Evolutionary conservation across 306 rosid genomes (phyloP), one percentile per base, ranked within the genome.

Genomic region (Clitoria ternatea): DNA sequence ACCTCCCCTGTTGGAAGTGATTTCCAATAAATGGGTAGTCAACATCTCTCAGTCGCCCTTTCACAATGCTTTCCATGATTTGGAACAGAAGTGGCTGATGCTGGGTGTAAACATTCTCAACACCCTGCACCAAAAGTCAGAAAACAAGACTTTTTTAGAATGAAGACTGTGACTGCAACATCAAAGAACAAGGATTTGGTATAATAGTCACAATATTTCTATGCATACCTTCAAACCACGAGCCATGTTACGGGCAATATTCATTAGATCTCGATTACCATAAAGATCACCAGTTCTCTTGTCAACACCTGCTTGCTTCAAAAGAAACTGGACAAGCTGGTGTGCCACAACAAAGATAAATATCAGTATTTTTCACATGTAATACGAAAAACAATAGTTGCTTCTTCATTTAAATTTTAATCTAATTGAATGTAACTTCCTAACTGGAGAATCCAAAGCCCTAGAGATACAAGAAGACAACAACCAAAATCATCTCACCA

Each of bases 1-100:
- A 94, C 99, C 97, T 94, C 86, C 84, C 96, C 83, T 91, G 97
- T 85, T 94, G 99, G 77, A 82, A 94, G 78, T 94, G 99, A 79
- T 94, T 91, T 70, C 96, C 97, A 73, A 84, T 56, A 77, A 52
- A 85, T 11, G 97, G 99, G 81, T 91, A 94, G 79, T 94, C 99
- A 53, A 84, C 83, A 79, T 91, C 99, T 86, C 87, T 91, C 84
- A 91, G 81, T 69, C 99, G 85, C 56, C 99, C 97, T 88, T 89
- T 94, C 61, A 55, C 84, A 66, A 94, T 87, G 83, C 81, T 94
- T 91, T 92, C 98, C 96, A 90, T 88, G 59, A 96, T 79, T 82
- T 92, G 98, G 78, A 83, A 81, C 74, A 92, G 59, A 80, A 90
- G 96, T 53, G 96, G 96, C 78, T 92, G 96, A 77, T 90, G 98